Percentiles rank a stretch among this genome's conserved stretches.
Conservation (phyloP, 345 rosid species). For the Syzygium aqueum region DNA sequence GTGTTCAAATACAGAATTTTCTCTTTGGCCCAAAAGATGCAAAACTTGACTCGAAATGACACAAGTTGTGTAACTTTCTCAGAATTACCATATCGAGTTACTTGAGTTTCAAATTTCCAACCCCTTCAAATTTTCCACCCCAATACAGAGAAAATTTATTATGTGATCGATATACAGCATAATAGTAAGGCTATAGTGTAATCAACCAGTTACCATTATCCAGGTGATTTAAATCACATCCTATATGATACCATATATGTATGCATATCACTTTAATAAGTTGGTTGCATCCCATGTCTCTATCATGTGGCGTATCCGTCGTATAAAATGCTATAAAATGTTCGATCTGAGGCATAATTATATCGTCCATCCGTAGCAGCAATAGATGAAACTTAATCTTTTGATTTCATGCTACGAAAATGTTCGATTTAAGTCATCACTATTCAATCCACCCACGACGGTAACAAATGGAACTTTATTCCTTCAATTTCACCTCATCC, state of each 20-base stretch:
- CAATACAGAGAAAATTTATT: not conserved
- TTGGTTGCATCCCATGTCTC: not conserved
- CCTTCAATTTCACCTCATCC: not conserved
- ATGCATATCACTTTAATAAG: not conserved
- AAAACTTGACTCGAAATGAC: not conserved
- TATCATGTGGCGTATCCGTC: not conserved
- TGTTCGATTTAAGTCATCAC: not conserved
- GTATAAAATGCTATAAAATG: not conserved
- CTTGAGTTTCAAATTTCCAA: not conserved
- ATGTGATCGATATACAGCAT: not conserved
- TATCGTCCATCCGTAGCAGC: fast-evolving
- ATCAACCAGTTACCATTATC: not conserved
- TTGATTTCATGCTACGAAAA: not conserved
- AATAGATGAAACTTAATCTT: not conserved
- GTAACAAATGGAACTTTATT: not conserved
- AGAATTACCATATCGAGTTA: not conserved
- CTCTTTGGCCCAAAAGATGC: not conserved
- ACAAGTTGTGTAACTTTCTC: not conserved
- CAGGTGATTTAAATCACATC: not conserved
- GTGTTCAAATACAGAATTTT: not conserved
- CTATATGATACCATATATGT: not conserved
- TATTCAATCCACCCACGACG: fast-evolving
- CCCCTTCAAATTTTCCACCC: not conserved
- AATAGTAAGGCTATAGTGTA: not conserved
- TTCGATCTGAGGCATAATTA: not conserved